Base-by-base conservation (phyloP, 495 filamentous ascomycete genomes). In the Penicillium manginii region DNA sequence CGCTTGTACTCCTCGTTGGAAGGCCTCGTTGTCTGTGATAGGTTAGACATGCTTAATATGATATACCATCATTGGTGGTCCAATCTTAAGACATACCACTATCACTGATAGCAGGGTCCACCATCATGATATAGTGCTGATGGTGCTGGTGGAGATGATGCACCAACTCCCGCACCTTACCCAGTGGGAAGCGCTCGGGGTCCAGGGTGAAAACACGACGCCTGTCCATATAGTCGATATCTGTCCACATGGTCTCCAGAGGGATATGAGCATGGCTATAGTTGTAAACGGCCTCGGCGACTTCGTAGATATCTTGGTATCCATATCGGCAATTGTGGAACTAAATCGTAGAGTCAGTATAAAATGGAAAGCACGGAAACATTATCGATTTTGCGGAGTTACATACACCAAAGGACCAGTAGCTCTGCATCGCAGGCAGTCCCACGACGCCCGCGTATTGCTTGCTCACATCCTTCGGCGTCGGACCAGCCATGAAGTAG, bases 181-280 rank as follows among this genome's bases (percentile, higher is more conserved):
- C 62, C 4, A 92, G 59, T 0, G 90, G 86, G 71, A 88, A 96
- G 35, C 89, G 80, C 3, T 88, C 77, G 0, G 87, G 84, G 62
- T 93, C 92, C 17, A 91, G 76, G 1, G 88, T 87, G 70, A 96
- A 94, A 47, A 92, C 83, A 58, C 75, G 78, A 67, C 88, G 74
- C 11, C 64, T 59, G 63, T 86, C 78, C 88, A 92, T 91, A 69
- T 93, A 91, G 64, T 92, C 79, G 50, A 93, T 93, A 65, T 93
- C 90, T 4, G 88, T 93, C 91, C 91, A 96, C 86, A 92, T 91
- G 0, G 89, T 92, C 70, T 96, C 91, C 8, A 96, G 75, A 0
- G 91, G 91, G 59, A 96, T 96, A 8, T 73, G 72, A 11, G 91
- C 90, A 31, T 77, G 67, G 55, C 83, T 88, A 74, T 96, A 94